Evolutionary conservation across 2,329 filamentous ascomycete genomes (phyloP).

Genomic region (Byssoonygena ceratinophila): DNA sequence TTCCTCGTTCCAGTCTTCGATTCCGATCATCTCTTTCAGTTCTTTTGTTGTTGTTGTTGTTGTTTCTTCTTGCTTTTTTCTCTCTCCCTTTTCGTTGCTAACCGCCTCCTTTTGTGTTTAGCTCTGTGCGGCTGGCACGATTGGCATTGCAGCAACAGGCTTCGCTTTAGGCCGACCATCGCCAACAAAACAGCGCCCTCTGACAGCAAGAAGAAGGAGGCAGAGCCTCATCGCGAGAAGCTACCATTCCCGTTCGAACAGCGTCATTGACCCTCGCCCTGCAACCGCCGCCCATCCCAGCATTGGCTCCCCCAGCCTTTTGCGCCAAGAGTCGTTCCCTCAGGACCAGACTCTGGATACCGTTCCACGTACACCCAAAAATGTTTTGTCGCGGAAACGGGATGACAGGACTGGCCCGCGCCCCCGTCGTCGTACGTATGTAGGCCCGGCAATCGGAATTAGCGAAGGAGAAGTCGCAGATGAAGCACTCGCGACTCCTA

Average conservation of each 20-base stretch:
- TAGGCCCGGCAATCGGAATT: constrained; percentile 24
- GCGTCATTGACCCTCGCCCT: constrained; percentile 1
- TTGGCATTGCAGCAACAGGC: constrained; percentile 51
- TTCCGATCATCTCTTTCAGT: no score
- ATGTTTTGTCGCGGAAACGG: neutral
- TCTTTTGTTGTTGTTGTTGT: neutral
- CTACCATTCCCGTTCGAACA: constrained; percentile 1
- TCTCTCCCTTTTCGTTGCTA: neutral
- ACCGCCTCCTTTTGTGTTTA: constrained; percentile 23
- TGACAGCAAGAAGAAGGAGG: constrained; percentile 10
- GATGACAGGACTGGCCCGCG: constrained; percentile 8
- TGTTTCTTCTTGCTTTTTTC: neutral
- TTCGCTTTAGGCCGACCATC: constrained; percentile 47
- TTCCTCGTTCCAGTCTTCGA: no score
- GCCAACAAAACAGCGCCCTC: constrained; percentile 18
- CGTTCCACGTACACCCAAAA: neutral
- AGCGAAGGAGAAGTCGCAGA: constrained; percentile 22
- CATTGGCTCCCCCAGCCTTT: neutral
- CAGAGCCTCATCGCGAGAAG: constrained; percentile 5
- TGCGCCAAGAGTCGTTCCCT: neutral
- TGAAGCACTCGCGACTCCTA: constrained; percentile 19
- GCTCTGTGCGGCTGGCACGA: constrained; percentile 54
- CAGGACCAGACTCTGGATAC: neutral
- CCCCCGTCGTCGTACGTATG: constrained; percentile 27
- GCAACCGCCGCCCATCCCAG: constrained; percentile 3